Percentiles rank a stretch among this genome's conserved stretches.
Conservation (phyloP, 2,329 filamentous ascomycete species). For the Penicillium sclerotiorum region DNA sequence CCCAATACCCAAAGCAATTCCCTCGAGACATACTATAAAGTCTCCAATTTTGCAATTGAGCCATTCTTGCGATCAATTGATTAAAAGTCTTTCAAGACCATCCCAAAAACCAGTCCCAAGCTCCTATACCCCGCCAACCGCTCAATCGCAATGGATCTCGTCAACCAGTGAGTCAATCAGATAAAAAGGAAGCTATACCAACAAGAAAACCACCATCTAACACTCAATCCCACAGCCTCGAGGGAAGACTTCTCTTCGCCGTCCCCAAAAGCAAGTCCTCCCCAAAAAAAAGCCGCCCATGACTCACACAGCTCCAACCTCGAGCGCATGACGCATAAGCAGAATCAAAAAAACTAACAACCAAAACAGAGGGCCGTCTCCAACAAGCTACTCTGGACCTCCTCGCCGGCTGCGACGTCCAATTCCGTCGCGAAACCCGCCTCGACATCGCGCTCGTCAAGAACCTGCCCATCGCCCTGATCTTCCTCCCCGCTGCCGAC, state of each 20-base stretch:
- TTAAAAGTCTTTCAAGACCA: too few species aligned
- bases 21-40: not conserved
- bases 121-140: not conserved
- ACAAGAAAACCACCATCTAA: constrained; percentile 2
- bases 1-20: constrained; percentile 13
- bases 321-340: not conserved
- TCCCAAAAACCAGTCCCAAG: not conserved
- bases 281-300: constrained; percentile 6
- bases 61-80: not conserved
- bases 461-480: constrained; percentile 90
- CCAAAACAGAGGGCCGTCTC: constrained; percentile 78
- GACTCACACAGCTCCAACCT: constrained; percentile 19
- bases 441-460: constrained; percentile 98
- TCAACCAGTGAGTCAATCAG: constrained; percentile 58
- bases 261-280: constrained; percentile 88
- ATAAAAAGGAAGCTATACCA: constrained; percentile 5
- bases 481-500: constrained; percentile 95
- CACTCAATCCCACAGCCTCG: constrained; percentile 64
- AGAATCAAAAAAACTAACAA: constrained; percentile 13
- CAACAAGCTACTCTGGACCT: constrained; percentile 87
- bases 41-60: constrained; percentile 13
- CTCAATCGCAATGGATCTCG: constrained; percentile 58
- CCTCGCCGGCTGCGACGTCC: constrained; percentile 89
- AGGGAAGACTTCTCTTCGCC: constrained; percentile 90
- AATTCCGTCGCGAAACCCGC: constrained; percentile 91